A percentile compares a stretch with the other conserved stretches of the same genome.
Evolutionary conservation across 768 basidiomycete genomes (phyloP).

Genomic region (Kwoniella botswanensis): DNA sequence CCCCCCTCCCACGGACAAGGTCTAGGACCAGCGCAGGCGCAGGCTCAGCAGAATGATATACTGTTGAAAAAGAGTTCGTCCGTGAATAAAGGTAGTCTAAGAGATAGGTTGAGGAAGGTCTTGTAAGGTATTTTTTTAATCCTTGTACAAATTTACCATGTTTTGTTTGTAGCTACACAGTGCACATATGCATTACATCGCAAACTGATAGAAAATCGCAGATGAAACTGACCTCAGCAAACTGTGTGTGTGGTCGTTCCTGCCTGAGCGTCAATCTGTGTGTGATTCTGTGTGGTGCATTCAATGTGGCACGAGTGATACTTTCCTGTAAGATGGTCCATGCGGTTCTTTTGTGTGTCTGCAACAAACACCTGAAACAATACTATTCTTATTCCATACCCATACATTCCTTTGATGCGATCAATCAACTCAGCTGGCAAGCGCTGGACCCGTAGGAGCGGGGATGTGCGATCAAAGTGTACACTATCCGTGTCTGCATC

Average conservation of each 20-base stretch:
- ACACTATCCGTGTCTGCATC: neutral
- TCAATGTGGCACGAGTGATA: neutral
- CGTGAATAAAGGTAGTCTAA: constrained; percentile 13
- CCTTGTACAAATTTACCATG: neutral
- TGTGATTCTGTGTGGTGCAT: neutral
- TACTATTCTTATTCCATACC: neutral
- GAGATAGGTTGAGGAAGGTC: constrained; percentile 15
- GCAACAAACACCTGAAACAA: neutral
- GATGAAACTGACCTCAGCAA: neutral
- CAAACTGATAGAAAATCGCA: neutral
- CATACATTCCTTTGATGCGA: neutral
- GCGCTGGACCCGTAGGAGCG: neutral
- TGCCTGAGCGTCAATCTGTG: neutral
- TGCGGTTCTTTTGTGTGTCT: neutral
- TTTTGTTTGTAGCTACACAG: neutral
- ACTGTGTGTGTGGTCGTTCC: neutral
- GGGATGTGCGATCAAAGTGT: neutral
- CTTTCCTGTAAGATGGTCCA: neutral
- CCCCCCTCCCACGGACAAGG: neutral
- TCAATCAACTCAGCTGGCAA: neutral
- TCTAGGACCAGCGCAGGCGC: too few species aligned
- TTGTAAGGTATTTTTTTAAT: neutral
- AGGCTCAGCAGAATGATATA: neutral
- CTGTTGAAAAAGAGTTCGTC: neutral
- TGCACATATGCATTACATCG: neutral